These are phyloP conservation scores for Viola odorata DNA, from an alignment of 345 rosid genomes.

Conservation along the genomic window DNA sequence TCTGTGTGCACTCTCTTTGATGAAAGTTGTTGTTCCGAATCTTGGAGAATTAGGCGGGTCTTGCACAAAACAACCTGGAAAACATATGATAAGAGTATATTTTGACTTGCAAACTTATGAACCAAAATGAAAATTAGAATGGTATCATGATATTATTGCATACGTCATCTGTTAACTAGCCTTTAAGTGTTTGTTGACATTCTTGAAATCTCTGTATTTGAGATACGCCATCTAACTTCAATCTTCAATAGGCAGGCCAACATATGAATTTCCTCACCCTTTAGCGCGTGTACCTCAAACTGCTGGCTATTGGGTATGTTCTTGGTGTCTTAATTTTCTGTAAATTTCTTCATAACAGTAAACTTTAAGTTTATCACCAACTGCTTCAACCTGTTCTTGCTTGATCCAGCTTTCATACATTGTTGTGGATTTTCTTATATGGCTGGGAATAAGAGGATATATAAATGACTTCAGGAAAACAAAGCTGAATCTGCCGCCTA, in stretches of 20 bases:
- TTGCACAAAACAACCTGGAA: neutral
- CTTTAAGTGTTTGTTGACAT: neutral
- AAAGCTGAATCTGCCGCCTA: constrained; percentile 77
- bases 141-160: neutral
- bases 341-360: neutral
- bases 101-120: neutral
- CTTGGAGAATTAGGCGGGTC: neutral
- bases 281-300: constrained; percentile 93
- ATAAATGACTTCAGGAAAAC: constrained; percentile 89
- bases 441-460: constrained; percentile 96
- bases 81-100: too few species aligned
- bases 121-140: neutral
- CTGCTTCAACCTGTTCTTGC: constrained; percentile 16
- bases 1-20: neutral
- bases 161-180: neutral
- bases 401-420: constrained; percentile 75
- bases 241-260: constrained; percentile 88
- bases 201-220: constrained; percentile 1
- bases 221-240: constrained; percentile 44
- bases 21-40: neutral
- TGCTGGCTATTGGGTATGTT: constrained; percentile 94
- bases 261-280: constrained; percentile 94
- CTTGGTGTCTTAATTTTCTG: constrained; percentile 4
- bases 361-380: neutral
- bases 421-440: constrained; percentile 86